A percentile compares a stretch with the other conserved stretches of the same genome.
These are phyloP conservation scores for Lipomyces chichibuensis DNA, from an alignment of 805 yeast genomes.

Conservation along the genomic window DNA sequence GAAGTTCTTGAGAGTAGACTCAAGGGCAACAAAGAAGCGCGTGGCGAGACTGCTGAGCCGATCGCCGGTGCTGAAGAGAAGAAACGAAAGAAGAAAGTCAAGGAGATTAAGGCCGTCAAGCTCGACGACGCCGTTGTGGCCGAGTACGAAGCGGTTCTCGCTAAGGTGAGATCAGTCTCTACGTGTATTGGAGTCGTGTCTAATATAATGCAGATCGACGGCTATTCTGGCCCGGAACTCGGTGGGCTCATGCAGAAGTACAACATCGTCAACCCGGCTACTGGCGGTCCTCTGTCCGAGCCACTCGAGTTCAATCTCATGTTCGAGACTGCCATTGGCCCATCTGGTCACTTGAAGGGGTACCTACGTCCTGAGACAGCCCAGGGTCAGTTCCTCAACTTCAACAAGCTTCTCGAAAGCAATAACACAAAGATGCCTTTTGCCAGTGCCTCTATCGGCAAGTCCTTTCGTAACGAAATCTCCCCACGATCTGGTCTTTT, in stretches of 20 bases:
- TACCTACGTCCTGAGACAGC: conserved; percentile 98
- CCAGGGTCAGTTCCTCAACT: conserved; percentile 97
- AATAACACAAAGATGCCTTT: conserved; percentile 97
- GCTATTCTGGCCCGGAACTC: conserved; percentile 87
- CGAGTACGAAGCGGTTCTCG: conserved; percentile 85
- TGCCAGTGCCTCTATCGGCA: conserved; percentile 99
- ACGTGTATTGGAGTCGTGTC: background rate
- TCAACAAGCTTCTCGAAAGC: conserved; percentile 87
- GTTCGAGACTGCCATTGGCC: conserved; percentile 99
- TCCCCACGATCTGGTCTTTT: conserved; percentile 97
- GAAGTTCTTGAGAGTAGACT: conserved; percentile 95
- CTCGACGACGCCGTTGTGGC: conserved; percentile 76
- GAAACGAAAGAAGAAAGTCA: conserved; percentile 94
- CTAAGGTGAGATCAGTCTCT: conserved; percentile 45
- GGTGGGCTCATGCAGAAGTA: conserved; percentile 85
- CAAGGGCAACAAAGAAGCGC: conserved; percentile 96
- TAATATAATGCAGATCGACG: conserved; percentile 63
- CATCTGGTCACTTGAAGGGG: conserved; percentile 95
- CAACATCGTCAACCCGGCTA: conserved; percentile 87
- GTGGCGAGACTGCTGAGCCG: conserved; percentile 69
- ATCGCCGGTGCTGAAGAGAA: conserved; percentile 79
- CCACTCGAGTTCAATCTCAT: conserved; percentile 96
- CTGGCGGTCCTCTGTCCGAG: conserved; percentile 80
- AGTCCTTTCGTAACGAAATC: conserved; percentile 97
- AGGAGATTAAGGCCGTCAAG: conserved; percentile 82